Base-by-base conservation (phyloP, 768 basidiomycete genomes). In the Collybia nuda region DNA sequence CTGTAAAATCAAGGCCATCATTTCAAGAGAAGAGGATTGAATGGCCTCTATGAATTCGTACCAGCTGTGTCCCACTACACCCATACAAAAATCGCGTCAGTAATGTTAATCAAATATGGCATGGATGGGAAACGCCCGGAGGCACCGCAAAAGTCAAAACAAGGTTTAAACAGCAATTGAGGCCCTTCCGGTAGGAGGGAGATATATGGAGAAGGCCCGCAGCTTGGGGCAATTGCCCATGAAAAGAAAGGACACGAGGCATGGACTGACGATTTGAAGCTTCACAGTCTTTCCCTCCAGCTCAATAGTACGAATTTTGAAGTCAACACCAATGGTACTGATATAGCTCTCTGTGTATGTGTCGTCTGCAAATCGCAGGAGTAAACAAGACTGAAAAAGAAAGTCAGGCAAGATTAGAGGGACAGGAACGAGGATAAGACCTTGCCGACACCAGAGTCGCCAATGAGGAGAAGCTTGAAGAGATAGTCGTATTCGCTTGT, bases 301-400 rank as follows among this genome's bases (percentile, higher is more conserved):
- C 69, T 98, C 96, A 72, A 98, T 98, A 29, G 96, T 98, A 53
- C 96, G 84, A 75, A 98, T 98, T 87, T 95, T 96, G 77, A 97
- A 97, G 77, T 97, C 94, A 51, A 98, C 93, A 57, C 97, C 97
- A 70, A 98, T 98, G 35, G 96, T 98, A 52, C 88, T 90, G 67
- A 98, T 95, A 72, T 96, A 98, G 60, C 90, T 93, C 68, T 96
- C 93, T 46, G 96, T 97, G 78, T 95, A 98, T 44, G 93, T 90
- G 70, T 98, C 96, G 72, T 98, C 96, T 54, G 90, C 90, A 62
- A 93, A 93, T 67, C 92, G 92, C 58, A 93, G 80, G 56, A 93
- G 85, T 59, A 93, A 76, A 74, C 91, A 93, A 42, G 95, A 98
- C 88, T 98, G 51, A 40, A 45, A 45, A 52, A 51, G 32, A 32